Evolutionary conservation across 352 stramenopile genomes (phyloP).

Genomic region (Paralagenidium karlingii): DNA sequence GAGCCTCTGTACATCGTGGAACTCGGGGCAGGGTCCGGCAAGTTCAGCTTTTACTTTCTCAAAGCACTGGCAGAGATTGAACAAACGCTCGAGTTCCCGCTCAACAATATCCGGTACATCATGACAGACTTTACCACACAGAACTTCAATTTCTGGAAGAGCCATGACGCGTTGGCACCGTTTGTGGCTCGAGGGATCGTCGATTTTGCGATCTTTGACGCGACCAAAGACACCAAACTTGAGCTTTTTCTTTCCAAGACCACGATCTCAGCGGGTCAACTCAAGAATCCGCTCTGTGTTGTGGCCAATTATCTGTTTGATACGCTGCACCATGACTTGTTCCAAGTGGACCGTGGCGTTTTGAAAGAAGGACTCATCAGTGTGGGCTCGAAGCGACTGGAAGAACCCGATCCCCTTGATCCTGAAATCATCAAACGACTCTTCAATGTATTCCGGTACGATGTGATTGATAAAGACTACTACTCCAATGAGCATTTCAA

Average conservation of each 20-base stretch:
- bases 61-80: constrained; percentile 67
- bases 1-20: constrained; percentile 92
- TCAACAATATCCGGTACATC: constrained; percentile 87
- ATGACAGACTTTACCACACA: constrained; percentile 92
- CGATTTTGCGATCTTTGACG: constrained; percentile 91
- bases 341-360: constrained; percentile 73
- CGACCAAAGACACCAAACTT: constrained; percentile 79
- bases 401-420: constrained; percentile 78
- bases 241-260: constrained; percentile 41
- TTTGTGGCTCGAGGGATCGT: constrained; percentile 82
- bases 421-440: constrained; percentile 90
- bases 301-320: constrained; percentile 94
- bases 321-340: constrained; percentile 87
- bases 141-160: constrained; percentile 91
- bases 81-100: constrained; percentile 64
- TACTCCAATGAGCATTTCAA: constrained; percentile 78
- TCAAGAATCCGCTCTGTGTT: constrained; percentile 82
- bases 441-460: constrained; percentile 84
- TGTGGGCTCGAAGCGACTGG: constrained; percentile 53
- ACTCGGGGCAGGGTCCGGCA: constrained; percentile 85
- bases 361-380: constrained; percentile 87
- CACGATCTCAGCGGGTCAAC: constrained; percentile 27
- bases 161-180: constrained; percentile 67
- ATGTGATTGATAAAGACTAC: constrained; percentile 65
- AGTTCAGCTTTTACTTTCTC: constrained; percentile 94